phyloP scores from a whole-genome alignment of 371 early-diverging fungal species.

The Mucor plumbeus region DNA sequence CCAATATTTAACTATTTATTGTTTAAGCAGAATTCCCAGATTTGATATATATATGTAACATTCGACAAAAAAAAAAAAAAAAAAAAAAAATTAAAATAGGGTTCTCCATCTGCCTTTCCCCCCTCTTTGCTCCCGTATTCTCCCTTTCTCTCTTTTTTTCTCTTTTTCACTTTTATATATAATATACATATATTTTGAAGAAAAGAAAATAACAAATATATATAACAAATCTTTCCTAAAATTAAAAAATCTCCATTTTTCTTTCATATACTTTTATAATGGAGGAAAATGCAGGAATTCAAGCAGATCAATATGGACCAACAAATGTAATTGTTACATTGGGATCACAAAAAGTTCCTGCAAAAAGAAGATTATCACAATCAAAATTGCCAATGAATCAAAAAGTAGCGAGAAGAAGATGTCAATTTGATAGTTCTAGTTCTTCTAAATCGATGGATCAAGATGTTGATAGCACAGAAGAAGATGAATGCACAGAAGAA shows the following conservation, averaged over 20 bases:
- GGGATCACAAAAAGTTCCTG: constrained; percentile 14
- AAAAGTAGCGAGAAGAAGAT: constrained; percentile 11
- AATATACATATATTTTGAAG: no score
- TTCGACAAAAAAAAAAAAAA: not conserved
- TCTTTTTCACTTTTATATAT: no score
- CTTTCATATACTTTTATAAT: not conserved
- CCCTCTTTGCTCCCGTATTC: not conserved
- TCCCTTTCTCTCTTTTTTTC: not conserved
- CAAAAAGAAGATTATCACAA: constrained; percentile 24
- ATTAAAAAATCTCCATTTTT: not conserved
- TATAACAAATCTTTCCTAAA: not conserved
- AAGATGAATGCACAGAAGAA: not conserved
- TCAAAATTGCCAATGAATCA: constrained; percentile 10
- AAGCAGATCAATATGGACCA: constrained; percentile 12
- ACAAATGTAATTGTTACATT: constrained; percentile 23
- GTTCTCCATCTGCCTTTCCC: not conserved
- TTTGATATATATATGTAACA: constrained; percentile 1
- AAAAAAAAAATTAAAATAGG: not conserved
- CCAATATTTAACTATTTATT: not conserved
- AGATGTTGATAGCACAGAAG: not conserved
- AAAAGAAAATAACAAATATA: not conserved
- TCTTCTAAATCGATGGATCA: not conserved
- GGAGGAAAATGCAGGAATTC: not conserved
- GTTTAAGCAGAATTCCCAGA: constrained; percentile 10
- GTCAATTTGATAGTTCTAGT: constrained; percentile 1